Evolutionary conservation across 2,329 filamentous ascomycete genomes (phyloP), one percentile per base, ranked within the genome.

Genomic region (Cadophora gregata): DNA sequence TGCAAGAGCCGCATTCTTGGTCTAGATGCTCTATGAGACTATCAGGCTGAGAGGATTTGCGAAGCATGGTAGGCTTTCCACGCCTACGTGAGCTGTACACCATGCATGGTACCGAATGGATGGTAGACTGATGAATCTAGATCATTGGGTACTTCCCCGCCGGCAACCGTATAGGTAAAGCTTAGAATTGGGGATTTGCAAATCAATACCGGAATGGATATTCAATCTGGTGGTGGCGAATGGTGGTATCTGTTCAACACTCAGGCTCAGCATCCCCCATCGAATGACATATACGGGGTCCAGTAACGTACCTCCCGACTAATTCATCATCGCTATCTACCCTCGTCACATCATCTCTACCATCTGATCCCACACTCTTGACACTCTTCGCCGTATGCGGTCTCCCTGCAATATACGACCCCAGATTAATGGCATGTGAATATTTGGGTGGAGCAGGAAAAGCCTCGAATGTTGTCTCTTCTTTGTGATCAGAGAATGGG

Each of bases 311-410:
- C 60, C 48, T 31, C 6, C 38, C 48, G 1, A 55, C 48, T 31
- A 62, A 31, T 12, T 62, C 60, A 25, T 63, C 62, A 24, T 48
- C 16, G 19, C 62, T 58, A 24, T 63, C 62, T 1, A 48, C 51
- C 33, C 53, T 63, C 8, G 38, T 63, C n/a, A 33, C 21, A 29
- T 63, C 60, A 36, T 63, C 53, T 38, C 21, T 48, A 6, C 33
- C 55, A 58, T 25, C 31, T 21, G 31, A 58, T 33, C 9, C n/a
- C n/a, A 25, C 1, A 47, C 38, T 60, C 14, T 45, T 16, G 21
- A 8, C 24, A 48, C 55, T 38, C 55, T 38, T 58, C 31, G 55
- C 6, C 12, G 55, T 38, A 4, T 38, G 31, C 6, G 55, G 48
- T 62, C 24, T 62, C 9, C 21, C 16, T 19, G 21, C 10, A 1